These are phyloP conservation scores for Diaporthe vaccinii DNA, from an alignment of 2,329 filamentous ascomycete genomes.

Conservation along the genomic window DNA sequence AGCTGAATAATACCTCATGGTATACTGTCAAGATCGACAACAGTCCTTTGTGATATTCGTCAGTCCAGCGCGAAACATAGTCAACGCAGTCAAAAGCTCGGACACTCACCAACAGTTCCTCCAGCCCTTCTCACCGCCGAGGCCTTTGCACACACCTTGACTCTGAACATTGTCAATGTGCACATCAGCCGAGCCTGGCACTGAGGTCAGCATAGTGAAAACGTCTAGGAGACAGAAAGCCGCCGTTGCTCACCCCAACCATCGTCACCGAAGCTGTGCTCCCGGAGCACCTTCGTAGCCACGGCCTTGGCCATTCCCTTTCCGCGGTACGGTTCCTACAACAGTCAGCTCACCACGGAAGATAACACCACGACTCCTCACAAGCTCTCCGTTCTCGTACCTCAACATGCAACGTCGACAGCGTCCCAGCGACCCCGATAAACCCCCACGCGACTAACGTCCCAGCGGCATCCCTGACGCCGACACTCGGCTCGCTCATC, in stretches of 20 bases:
- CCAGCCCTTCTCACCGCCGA: constrained; percentile 71
- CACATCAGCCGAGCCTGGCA: constrained; percentile 70
- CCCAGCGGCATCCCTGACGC: constrained; percentile 60
- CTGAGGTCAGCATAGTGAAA: not conserved
- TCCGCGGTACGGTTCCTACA: constrained; percentile 67
- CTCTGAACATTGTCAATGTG: constrained; percentile 71
- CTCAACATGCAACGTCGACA: constrained; percentile 47
- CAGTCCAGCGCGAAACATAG: not conserved
- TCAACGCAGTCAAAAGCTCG: not conserved
- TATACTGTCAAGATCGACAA: constrained; percentile 44
- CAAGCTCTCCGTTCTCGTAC: constrained; percentile 33
- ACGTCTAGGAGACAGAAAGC: not conserved
- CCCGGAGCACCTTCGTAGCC: constrained; percentile 68
- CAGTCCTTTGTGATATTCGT: constrained; percentile 40
- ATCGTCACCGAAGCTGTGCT: constrained; percentile 63
- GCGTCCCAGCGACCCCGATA: constrained; percentile 54
- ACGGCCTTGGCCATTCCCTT: constrained; percentile 74
- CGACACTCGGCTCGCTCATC: constrained; percentile 59
- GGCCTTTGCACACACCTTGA: constrained; percentile 71
- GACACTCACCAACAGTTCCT: constrained; percentile 69
- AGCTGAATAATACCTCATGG: constrained; percentile 36
- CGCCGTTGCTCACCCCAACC: constrained; percentile 57
- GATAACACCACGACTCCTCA: not conserved
- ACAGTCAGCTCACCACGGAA: not conserved
- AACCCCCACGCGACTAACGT: constrained; percentile 76